A percentile compares a stretch with the other conserved stretches of the same genome.
These are phyloP conservation scores for Phytophthora europaea DNA, from an alignment of 352 stramenopile genomes.

Conservation along the genomic window DNA sequence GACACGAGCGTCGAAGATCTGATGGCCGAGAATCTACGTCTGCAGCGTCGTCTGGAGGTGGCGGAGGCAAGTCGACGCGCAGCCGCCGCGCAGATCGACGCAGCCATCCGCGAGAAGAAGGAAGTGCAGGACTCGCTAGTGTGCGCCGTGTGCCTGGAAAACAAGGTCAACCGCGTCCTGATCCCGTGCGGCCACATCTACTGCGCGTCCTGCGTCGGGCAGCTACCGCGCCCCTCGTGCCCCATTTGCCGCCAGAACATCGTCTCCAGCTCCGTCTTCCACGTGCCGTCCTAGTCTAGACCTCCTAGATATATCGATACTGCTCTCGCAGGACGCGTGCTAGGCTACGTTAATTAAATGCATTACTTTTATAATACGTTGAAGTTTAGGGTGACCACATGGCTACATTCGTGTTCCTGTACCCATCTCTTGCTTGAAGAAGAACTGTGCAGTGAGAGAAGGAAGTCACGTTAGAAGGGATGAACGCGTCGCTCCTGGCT, in stretches of 20 bases:
- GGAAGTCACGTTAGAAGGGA: background rate
- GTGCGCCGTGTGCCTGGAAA: conserved; percentile 86
- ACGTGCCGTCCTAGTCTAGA: conserved; percentile 74
- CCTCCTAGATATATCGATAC: conserved; percentile 28
- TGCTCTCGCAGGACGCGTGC: too few species aligned
- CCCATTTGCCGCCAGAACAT: conserved; percentile 80
- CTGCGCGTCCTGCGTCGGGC: conserved; percentile 71
- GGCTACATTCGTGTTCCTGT: background rate
- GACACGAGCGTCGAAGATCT: conserved; percentile 74
- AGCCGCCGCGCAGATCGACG: conserved; percentile 72
- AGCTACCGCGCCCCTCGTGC: conserved; percentile 69
- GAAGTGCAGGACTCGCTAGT: conserved; percentile 78
- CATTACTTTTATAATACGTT: background rate
- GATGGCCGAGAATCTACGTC: conserved; percentile 67
- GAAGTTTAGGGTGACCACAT: background rate
- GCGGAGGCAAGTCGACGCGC: conserved; percentile 71
- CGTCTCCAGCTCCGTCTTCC: conserved; percentile 66
- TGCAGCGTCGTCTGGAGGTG: conserved; percentile 69
- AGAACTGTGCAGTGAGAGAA: conserved; percentile 12
- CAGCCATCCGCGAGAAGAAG: conserved; percentile 77
- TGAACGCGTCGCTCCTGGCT: conserved; percentile 24
- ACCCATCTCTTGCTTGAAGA: conserved; percentile 21
- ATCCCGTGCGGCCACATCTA: conserved; percentile 89
- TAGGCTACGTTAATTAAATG: too few species aligned
- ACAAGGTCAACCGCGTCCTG: conserved; percentile 83